Conservation (phyloP, 176 grass and related monocot species). For the Raddia distichophylla region DNA sequence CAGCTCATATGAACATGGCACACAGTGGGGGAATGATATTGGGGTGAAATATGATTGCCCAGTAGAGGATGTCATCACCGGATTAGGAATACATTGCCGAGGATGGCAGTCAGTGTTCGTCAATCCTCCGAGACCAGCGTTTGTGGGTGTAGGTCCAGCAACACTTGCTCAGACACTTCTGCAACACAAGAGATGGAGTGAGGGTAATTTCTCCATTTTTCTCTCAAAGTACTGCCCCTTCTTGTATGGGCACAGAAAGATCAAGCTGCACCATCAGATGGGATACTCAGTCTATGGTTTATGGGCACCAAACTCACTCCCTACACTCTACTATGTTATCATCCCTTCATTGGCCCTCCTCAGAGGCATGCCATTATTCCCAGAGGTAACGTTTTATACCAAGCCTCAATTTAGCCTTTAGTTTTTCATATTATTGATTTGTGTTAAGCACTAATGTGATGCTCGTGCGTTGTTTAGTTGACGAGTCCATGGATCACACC, state of each 20-base stretch:
- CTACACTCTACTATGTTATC: conserved; percentile 62
- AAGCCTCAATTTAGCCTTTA: neutral
- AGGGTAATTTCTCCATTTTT: conserved; percentile 58
- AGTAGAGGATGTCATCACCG: conserved; percentile 80
- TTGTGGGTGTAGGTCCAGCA: conserved; percentile 64
- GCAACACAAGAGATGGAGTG: conserved; percentile 90
- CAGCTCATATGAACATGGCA: conserved; percentile 66
- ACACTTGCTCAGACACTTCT: conserved; percentile 69
- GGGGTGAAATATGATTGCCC: conserved; percentile 72
- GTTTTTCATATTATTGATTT: neutral
- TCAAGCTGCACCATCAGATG: conserved; percentile 64
- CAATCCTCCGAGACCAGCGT: conserved; percentile 53
- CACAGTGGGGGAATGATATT: conserved; percentile 68
- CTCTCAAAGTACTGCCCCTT: conserved; percentile 72
- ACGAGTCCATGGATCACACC: conserved; percentile 59
- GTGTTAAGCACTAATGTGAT: conserved; percentile 21
- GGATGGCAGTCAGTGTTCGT: conserved; percentile 70
- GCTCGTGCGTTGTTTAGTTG: conserved; percentile 41
- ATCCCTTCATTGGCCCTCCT: conserved; percentile 74
- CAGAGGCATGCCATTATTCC: conserved; percentile 66
- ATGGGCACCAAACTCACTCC: conserved; percentile 65
- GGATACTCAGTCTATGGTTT: conserved; percentile 55
- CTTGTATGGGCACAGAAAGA: conserved; percentile 60
- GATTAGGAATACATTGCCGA: conserved; percentile 73
- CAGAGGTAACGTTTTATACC: conserved; percentile 51